A percentile compares a stretch with the other conserved stretches of the same genome.
phyloP scores from a whole-genome alignment of 2,329 filamentous ascomycete species.

The Biscogniauxia mediterranea region DNA sequence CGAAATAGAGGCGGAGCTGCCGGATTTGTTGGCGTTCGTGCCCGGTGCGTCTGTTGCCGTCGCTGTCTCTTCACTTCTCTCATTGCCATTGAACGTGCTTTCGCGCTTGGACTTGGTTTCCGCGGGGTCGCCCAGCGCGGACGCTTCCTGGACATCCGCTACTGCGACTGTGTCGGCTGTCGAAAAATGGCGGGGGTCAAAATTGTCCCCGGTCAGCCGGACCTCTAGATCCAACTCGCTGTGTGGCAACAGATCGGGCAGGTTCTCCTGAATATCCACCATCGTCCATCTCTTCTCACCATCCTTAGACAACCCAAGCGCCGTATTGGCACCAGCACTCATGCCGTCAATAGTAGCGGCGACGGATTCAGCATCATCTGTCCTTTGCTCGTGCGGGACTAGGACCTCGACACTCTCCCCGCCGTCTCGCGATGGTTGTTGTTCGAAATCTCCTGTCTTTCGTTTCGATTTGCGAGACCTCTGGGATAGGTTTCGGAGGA shows the following conservation, averaged over 20 bases:
- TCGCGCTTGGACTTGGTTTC: conserved; percentile 20
- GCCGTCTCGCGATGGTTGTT: conserved; percentile 18
- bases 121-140: conserved; percentile 13
- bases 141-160: conserved; percentile 27
- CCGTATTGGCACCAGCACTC: conserved; percentile 41
- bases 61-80: conserved; percentile 17
- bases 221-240: conserved; percentile 7
- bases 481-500: conserved; percentile 46
- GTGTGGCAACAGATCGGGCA: conserved; percentile 26
- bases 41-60: conserved; percentile 15
- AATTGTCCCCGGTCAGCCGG: conserved; percentile 2
- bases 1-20: conserved; percentile 35
- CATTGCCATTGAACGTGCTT: conserved; percentile 18
- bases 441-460: conserved; percentile 20
- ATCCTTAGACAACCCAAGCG: conserved; percentile 29
- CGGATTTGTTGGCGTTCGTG: conserved; percentile 24
- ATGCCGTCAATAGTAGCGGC: conserved; percentile 57
- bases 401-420: conserved; percentile 47
- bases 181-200: conserved; percentile 21
- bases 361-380: conserved; percentile 50
- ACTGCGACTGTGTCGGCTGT: conserved; percentile 29
- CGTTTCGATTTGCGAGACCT: conserved; percentile 26
- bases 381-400: conserved; percentile 34
- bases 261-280: conserved; percentile 42
- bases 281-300: conserved; percentile 31